phyloP scores from a whole-genome alignment of 1,284 basidiomycete species.

The Cryptococcus sp. region DNA sequence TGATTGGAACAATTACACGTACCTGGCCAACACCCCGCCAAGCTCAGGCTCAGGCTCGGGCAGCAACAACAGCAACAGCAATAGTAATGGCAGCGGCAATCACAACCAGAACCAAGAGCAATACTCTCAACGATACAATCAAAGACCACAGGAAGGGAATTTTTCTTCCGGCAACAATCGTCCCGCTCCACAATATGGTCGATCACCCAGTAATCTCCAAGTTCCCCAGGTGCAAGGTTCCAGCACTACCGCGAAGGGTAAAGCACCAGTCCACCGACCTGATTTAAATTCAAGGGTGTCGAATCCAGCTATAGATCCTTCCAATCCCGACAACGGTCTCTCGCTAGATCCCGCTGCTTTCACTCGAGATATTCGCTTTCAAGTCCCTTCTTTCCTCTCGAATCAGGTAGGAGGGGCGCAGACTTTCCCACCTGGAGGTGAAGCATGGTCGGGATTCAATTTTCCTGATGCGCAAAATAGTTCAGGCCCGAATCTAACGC shows the following conservation, averaged over 20 bases:
- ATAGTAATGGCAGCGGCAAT: neutral
- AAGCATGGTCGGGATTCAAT: conserved; percentile 41
- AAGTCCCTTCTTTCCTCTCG: conserved; percentile 32
- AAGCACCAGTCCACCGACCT: conserved; percentile 8
- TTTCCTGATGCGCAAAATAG: conserved; percentile 12
- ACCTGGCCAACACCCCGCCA: neutral
- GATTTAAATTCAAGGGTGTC: neutral
- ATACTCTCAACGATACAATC: neutral
- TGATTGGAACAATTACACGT: conserved; percentile 1
- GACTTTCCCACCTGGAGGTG: conserved; percentile 38
- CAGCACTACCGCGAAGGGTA: conserved; percentile 13
- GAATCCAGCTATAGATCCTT: neutral
- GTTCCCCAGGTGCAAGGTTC: neutral
- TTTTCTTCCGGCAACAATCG: neutral
- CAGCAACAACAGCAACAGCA: neutral
- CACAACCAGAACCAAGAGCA: neutral
- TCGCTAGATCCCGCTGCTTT: conserved; percentile 38
- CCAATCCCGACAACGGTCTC: conserved; percentile 19
- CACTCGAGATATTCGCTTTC: conserved; percentile 40
- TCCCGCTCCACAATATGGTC: neutral
- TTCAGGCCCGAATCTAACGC: conserved; percentile 11
- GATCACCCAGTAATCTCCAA: neutral
- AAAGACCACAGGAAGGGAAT: neutral
- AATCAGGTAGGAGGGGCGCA: conserved; percentile 30
- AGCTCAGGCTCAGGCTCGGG: neutral